Conservation (phyloP, 768 basidiomycete genomes). For the Russula vinacea region DNA sequence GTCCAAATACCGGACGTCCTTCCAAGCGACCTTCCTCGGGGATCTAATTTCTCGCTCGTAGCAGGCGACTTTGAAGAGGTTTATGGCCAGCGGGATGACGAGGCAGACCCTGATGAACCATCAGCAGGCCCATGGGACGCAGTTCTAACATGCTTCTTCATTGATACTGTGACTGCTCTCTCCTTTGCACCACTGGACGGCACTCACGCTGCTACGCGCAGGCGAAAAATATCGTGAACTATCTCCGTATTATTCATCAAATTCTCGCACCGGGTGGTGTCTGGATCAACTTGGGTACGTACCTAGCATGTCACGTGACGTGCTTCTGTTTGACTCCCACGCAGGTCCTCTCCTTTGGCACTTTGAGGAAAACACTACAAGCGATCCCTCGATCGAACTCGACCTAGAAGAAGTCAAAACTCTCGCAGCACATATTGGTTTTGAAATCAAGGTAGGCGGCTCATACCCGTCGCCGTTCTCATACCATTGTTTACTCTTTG, state of each 20-base stretch:
- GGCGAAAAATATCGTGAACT: conserved; percentile 91
- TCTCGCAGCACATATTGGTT: conserved; percentile 71
- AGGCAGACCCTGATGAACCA: conserved; percentile 51
- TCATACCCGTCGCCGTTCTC: background rate
- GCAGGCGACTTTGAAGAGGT: conserved; percentile 95
- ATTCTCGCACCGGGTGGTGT: conserved; percentile 83
- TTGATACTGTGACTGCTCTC: conserved; percentile 70
- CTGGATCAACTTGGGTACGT: conserved; percentile 82
- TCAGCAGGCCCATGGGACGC: conserved; percentile 84
- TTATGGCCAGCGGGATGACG: conserved; percentile 55
- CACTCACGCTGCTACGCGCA: conserved; percentile 33
- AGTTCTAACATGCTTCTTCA: conserved; percentile 93
- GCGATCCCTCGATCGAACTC: conserved; percentile 82
- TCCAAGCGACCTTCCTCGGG: conserved; percentile 64
- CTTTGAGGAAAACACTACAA: conserved; percentile 82
- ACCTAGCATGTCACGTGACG: background rate
- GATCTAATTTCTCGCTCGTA: conserved; percentile 75
- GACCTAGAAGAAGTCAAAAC: conserved; percentile 85
- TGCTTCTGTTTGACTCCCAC: background rate
- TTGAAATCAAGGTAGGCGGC: conserved; percentile 67
- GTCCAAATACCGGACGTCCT: conserved; percentile 81
- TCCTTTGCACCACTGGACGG: background rate
- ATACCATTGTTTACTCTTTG: conserved; percentile 6
- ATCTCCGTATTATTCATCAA: conserved; percentile 79
- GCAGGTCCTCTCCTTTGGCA: conserved; percentile 92